These are phyloP conservation scores for Allomyces javanicus DNA, from an alignment of 192 early-diverging fungal genomes.

Conservation along the genomic window DNA sequence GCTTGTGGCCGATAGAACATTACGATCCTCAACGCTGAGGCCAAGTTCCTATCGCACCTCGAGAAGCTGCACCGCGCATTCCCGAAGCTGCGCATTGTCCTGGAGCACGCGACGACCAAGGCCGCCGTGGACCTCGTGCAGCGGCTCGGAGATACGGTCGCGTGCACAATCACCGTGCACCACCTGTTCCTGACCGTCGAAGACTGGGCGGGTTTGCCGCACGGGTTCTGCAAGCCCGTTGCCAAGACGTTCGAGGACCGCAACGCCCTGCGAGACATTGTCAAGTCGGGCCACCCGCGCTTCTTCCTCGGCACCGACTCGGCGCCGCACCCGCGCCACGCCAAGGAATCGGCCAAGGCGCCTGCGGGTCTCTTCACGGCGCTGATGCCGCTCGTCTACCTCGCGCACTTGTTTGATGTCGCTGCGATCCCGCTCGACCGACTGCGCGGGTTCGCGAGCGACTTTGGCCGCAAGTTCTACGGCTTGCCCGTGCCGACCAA, in stretches of 20 bases:
- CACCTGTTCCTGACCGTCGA: slow-evolving; percentile 79
- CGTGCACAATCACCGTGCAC: slow-evolving; percentile 87
- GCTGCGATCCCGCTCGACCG: slow-evolving; percentile 56
- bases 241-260: slow-evolving; percentile 89
- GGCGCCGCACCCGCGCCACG: slow-evolving; percentile 73
- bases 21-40: slow-evolving; percentile 92
- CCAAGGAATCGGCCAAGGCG: slow-evolving; percentile 65
- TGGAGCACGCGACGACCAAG: slow-evolving; percentile 90
- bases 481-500: slow-evolving; percentile 29
- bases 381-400: slow-evolving; percentile 59
- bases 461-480: slow-evolving; percentile 73
- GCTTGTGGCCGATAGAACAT: slow-evolving; percentile 29
- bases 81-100: slow-evolving; percentile 80
- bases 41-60: slow-evolving; percentile 69
- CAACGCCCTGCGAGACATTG: slow-evolving; percentile 58
- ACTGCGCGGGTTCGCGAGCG: slow-evolving; percentile 62
- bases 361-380: slow-evolving; percentile 87
- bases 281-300: slow-evolving; percentile 64
- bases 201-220: slow-evolving; percentile 86
- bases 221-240: slow-evolving; percentile 97
- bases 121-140: slow-evolving; percentile 86
- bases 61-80: slow-evolving; percentile 70
- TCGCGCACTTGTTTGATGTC: slow-evolving; percentile 73
- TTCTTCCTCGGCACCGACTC: slow-evolving; percentile 97
- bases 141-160: slow-evolving; percentile 74